Percentiles rank a stretch among this genome's conserved stretches.
These are phyloP conservation scores for Plectosphaerella cucumerina DNA, from an alignment of 2,329 filamentous ascomycete genomes.

Conservation along the genomic window DNA sequence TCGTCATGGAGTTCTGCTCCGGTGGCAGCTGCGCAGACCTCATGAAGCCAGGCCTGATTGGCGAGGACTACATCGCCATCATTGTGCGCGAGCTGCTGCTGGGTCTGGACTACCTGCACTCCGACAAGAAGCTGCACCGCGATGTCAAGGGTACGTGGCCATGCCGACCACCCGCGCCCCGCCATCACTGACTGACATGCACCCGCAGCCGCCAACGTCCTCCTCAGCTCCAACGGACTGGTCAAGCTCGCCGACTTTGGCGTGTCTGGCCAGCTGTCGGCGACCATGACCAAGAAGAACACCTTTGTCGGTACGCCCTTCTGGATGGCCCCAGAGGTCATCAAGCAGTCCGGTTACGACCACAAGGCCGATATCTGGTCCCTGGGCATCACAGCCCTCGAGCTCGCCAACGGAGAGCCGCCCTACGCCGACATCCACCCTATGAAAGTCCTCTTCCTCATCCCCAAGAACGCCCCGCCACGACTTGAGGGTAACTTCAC, in stretches of 20 bases:
- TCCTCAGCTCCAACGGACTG: conserved; percentile 85
- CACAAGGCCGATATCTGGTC: conserved; percentile 99
- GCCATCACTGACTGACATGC: background rate
- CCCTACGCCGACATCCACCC: conserved; percentile 96
- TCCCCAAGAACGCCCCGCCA: conserved; percentile 90
- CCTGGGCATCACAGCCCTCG: conserved; percentile 87
- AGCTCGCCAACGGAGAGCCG: conserved; percentile 86
- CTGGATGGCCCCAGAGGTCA: conserved; percentile 99
- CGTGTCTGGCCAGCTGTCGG: conserved; percentile 91
- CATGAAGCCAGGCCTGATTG: conserved; percentile 87
- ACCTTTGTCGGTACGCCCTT: conserved; percentile 98
- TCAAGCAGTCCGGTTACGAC: conserved; percentile 97
- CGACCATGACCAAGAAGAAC: conserved; percentile 99
- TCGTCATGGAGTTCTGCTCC: conserved; percentile 99
- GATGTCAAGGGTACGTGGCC: conserved; percentile 78
- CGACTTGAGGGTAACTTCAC: conserved; percentile 76
- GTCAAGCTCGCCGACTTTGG: conserved; percentile 97
- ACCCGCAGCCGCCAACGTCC: conserved; percentile 76
- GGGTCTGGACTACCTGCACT: conserved; percentile 88
- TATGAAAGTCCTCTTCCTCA: conserved; percentile 96
- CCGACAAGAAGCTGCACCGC: conserved; percentile 91
- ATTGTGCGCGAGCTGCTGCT: conserved; percentile 86
- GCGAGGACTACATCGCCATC: conserved; percentile 95
- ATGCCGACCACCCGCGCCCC: background rate
- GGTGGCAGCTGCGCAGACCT: conserved; percentile 94